Evolutionary conservation across 139 green algal species (phyloP), one percentile per base, ranked within the genome.

Genomic region (Haematococcus sp.): DNA sequence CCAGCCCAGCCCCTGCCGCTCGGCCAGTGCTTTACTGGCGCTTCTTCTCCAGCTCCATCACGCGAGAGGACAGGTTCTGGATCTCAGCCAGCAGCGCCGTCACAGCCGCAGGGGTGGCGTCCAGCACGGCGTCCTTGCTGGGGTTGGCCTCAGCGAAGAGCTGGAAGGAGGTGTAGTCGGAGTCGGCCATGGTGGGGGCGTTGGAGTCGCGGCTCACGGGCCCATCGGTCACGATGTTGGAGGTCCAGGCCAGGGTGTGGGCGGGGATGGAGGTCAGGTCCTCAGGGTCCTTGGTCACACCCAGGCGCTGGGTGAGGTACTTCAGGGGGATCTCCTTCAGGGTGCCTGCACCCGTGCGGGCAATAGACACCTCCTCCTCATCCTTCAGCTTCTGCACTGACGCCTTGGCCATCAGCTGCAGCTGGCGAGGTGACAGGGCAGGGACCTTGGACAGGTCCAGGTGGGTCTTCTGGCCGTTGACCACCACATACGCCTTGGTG

Each of bases 381-480:
- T 71, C 33, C 68, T 76, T 72, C 68, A 64, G 58, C 22, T 68
- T 64, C 15, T 32, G 19, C 16, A 71, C 1, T 31, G 68, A 78
- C 35, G 76, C 71, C 30, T 59, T 68, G 52, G 80, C 80, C 58
- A 86, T 71, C 54, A 82, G 76, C 72, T 86, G 80, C 61, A 86
- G 73, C 81, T 86, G 81, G 65, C 81, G 73, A 19, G 81, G 81
- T 32, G 73, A 77, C 76, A 86, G 73, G 32, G 61, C 61, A 35
- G 55, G 64, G 17, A 76, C 59, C 63, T 70, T 81, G 56, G 55
- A 72, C 15, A 95, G 81, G 84, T 94, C 85, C 32, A 96, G 40
- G 80, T 91, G 65, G 22, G 83, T 91, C 67, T 82, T 82, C 63
- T 88, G 65, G 33, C 91, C 91, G 73, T 91, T 76, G 20, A 92